Base-by-base conservation (phyloP, 805 yeast genomes). In the Maudiozyma turicensis region DNA sequence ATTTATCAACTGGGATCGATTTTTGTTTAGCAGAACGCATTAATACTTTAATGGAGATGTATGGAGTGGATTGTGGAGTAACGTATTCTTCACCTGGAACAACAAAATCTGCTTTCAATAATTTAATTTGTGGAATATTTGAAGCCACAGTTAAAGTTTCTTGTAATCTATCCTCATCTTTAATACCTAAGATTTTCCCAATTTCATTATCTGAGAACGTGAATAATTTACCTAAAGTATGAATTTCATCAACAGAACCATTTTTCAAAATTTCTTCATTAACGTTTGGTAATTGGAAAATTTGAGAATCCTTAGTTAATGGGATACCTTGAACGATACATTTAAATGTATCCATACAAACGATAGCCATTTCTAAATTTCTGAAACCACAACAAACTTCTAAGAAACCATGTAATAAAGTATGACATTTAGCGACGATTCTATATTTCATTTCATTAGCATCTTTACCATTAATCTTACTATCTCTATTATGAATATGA, bases 351-450 rank as follows among this genome's bases (percentile, higher is more conserved):
- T 83, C 88, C 44, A 80, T 66, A 11, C 86, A 76, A 37, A 76
- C 72, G 37, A 72, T 55, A 34, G 87, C 73, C 48, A 87, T 71
- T 20, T 83, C 91, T 26, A 79, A 72, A 52, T 80, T 77, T 71
- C 91, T 83, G 70, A 91, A 90, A 37, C 77, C 78, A 14, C 87
- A 72, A 10, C 95, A 86, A 58, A 93, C 83, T 55, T 87, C 96
- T 51, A 89, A 71, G 56, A 88, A 73, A 0, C 90, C 95, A 45
- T 58, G 56, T 37, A 91, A 68, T 54, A 91, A 70, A 14, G 74
- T 72, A 34, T 90, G 88, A 33, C 85, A 73, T 43, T 77, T 72
- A 1, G 86, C 69, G 7, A 86, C 81, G 29, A 85, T 70, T 51
- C 75, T 72, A 44, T 82, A 72, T 60, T 78, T 78, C 30, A 73